Base-by-base conservation (phyloP, 2,329 filamentous ascomycete genomes). In the Exophiala viscosa region DNA sequence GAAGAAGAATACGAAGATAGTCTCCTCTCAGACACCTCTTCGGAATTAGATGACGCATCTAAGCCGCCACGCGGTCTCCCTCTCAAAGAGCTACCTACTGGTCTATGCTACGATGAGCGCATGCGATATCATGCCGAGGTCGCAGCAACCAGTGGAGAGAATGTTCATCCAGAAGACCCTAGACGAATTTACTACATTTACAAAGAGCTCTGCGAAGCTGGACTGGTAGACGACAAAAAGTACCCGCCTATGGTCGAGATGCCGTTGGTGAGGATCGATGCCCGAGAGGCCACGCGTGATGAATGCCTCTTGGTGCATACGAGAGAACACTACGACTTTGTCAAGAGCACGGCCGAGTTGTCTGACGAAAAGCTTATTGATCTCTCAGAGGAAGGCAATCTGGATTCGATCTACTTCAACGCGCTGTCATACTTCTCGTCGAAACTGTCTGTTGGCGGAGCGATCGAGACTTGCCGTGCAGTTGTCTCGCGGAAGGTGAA, bases 91-190 rank as follows among this genome's bases (percentile, higher is more conserved):
- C 74, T 88, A 1, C 82, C 86, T 0, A 91, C 87, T 0, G 88
- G 88, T 3, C 83, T 87, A 56, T 92, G 88, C 60, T 99, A 97
- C 67, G 93, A 99, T 72, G 85, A 89, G 52, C 84, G 92, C 31
- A 99, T 99, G 93, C 90, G 93, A 55, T 87, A 95, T 55, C 93
- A 99, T 68, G 88, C 90, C 49, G 95, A 96, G 66, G 84, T 88
- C 13, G 85, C 89, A 14, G 74, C 78, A 2, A 72, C 75, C 3
- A 70, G 74, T 14, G 78, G 80, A 1, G 81, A 84, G 43, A 86
- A 92, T 17, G 86, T 95, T 46, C 93, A 99, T 65, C 93, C 93
- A 0, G 93, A 99, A 69, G 93, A 99, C 64, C 93, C 93, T 1
- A 80, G 90, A 23, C 84, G 93, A 11, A 96, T 99, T 54, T 88